Evolutionary conservation across 768 basidiomycete genomes (phyloP).

Genomic region (Paxillus rubicundulus): DNA sequence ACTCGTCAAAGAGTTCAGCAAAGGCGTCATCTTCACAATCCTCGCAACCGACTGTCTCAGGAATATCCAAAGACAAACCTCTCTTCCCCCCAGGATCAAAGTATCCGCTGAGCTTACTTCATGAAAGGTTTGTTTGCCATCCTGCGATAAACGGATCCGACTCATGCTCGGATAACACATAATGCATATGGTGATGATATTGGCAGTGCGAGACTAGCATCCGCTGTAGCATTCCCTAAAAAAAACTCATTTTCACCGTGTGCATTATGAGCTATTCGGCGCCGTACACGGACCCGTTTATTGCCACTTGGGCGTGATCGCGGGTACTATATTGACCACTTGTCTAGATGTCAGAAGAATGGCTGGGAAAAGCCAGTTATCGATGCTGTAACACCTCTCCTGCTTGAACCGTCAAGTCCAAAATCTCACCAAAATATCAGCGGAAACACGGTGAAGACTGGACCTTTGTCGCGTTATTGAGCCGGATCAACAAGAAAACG

Average conservation of each 20-base stretch:
- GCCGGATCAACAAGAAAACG: slow-evolving; percentile 65
- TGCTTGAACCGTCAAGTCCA: not conserved
- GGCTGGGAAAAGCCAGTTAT: slow-evolving; percentile 85
- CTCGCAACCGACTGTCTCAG: slow-evolving; percentile 9
- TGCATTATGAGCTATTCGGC: too few species aligned
- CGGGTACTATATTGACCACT: not conserved
- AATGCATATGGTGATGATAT: not conserved
- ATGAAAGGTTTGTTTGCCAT: slow-evolving; percentile 58
- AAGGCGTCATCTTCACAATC: slow-evolving; percentile 9
- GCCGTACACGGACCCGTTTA: not conserved
- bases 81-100: slow-evolving; percentile 86
- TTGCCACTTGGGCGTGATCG: not conserved
- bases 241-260: too few species aligned
- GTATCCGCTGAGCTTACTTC: slow-evolving; percentile 72
- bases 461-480: slow-evolving; percentile 69
- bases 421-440: slow-evolving; percentile 30
- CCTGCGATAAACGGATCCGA: too few species aligned
- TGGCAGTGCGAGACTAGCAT: too few species aligned
- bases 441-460: slow-evolving; percentile 48
- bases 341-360: slow-evolving; percentile 74
- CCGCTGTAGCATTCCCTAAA: too few species aligned
- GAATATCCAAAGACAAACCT: slow-evolving; percentile 44
- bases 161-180: not conserved
- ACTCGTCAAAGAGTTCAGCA: slow-evolving; percentile 58
- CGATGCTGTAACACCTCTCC: slow-evolving; percentile 54